These are phyloP conservation scores for Podosphaera aphanis DNA, from an alignment of 2,329 filamentous ascomycete species.

Conservation along the genomic window DNA sequence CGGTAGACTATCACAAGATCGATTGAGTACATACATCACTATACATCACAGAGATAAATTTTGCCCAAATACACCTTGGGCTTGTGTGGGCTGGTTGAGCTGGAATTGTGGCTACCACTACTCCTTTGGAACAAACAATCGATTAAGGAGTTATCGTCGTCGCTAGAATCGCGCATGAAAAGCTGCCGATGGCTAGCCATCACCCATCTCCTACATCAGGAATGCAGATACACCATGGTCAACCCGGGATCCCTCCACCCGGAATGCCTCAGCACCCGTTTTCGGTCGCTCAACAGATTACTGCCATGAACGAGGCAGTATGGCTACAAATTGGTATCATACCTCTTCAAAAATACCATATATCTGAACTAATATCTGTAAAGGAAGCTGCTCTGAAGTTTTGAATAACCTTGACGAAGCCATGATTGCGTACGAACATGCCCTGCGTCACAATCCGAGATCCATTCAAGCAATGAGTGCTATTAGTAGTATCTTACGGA, in stretches of 20 bases:
- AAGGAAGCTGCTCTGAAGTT: conserved; percentile 68
- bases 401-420: conserved; percentile 77
- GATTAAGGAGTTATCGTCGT: not conserved
- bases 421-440: conserved; percentile 74
- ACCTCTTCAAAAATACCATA: not conserved
- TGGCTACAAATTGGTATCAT: conserved; percentile 72
- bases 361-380: conserved; percentile 3
- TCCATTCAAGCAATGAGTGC: conserved; percentile 84
- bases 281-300: conserved; percentile 44
- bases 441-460: conserved; percentile 65
- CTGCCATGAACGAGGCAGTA: conserved; percentile 59
- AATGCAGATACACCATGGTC: conserved; percentile 25
- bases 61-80: not conserved
- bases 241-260: conserved; percentile 12
- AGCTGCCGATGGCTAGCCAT: conserved; percentile 13
- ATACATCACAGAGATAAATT: too few species aligned
- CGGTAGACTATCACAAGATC: not conserved
- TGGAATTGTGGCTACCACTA: not conserved
- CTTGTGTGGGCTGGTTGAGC: too few species aligned
- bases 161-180: not conserved
- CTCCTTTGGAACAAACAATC: not conserved
- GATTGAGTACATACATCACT: too few species aligned
- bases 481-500: conserved; percentile 75
- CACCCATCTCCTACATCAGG: conserved; percentile 25
- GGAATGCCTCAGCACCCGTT: conserved; percentile 11